Evolutionary conservation across 305 asterid genomes (phyloP).

Genomic region (Fraxinus nigra): DNA sequence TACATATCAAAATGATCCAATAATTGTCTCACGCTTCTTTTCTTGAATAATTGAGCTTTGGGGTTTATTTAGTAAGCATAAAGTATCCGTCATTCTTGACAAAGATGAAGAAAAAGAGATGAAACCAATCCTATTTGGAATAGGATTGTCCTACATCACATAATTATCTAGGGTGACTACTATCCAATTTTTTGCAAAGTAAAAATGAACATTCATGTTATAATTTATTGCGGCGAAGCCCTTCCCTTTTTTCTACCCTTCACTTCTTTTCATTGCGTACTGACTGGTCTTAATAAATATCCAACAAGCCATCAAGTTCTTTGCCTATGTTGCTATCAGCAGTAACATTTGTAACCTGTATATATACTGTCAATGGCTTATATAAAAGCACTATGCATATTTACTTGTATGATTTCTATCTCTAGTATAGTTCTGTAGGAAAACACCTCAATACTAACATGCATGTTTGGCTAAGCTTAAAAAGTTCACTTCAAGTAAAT

Average conservation of each 20-base stretch:
- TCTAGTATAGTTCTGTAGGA: neutral
- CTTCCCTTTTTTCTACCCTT: neutral
- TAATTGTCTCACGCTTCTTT: neutral
- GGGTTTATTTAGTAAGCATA: neutral
- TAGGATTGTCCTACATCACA: neutral
- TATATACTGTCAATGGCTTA: neutral
- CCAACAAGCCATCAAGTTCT: neutral
- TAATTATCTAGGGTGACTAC: neutral
- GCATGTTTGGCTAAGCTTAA: neutral
- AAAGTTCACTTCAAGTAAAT: neutral
- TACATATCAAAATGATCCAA: neutral
- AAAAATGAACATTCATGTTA: neutral
- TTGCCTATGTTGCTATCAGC: neutral
- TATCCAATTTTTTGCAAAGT: neutral
- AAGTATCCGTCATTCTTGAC: neutral
- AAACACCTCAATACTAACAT: neutral
- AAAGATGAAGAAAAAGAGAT: neutral
- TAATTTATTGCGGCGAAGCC: neutral
- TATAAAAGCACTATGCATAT: neutral
- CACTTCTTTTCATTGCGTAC: neutral
- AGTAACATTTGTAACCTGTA: neutral
- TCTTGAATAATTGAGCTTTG: neutral
- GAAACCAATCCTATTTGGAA: neutral
- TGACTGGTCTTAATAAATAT: neutral
- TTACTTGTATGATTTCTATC: neutral